These are phyloP conservation scores for Leptomonas pyrrhocoris DNA, from an alignment of 208 protist species.

Conservation along the genomic window DNA sequence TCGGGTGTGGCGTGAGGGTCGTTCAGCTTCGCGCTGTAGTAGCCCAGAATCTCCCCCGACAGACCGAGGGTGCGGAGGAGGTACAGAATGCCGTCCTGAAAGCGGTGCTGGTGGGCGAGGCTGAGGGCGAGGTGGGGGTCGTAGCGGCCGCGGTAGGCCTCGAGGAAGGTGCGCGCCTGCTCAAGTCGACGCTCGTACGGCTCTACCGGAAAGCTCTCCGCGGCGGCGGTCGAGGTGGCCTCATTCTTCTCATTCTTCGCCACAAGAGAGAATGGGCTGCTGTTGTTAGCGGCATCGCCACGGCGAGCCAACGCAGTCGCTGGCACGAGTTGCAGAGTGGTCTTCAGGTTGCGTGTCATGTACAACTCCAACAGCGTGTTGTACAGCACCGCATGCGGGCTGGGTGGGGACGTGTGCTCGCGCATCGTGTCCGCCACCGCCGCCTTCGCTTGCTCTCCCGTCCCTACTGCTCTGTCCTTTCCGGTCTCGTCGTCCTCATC, in stretches of 20 bases:
- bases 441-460: not conserved
- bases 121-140: conserved; percentile 92
- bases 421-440: not conserved
- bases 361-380: conserved; percentile 97
- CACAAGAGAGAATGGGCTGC: not conserved
- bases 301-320: not conserved
- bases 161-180: conserved; percentile 67
- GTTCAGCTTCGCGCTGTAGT: conserved; percentile 89
- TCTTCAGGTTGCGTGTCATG: conserved; percentile 61
- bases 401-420: conserved; percentile 17
- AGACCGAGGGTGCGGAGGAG: conserved; percentile 86
- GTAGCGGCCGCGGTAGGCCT: conserved; percentile 71
- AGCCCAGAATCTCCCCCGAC: conserved; percentile 84
- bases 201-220: conserved; percentile 47
- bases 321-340: conserved; percentile 17
- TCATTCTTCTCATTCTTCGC: not conserved
- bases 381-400: conserved; percentile 51
- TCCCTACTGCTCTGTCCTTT: conserved; percentile 8
- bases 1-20: conserved; percentile 22
- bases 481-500: conserved; percentile 36
- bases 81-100: conserved; percentile 88
- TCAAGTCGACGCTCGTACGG: conserved; percentile 48
- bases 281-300: not conserved
- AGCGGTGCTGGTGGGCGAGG: conserved; percentile 87
- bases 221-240: not conserved